Conservation (phyloP, 805 yeast species). For the Pichia pseudocactophila region DNA sequence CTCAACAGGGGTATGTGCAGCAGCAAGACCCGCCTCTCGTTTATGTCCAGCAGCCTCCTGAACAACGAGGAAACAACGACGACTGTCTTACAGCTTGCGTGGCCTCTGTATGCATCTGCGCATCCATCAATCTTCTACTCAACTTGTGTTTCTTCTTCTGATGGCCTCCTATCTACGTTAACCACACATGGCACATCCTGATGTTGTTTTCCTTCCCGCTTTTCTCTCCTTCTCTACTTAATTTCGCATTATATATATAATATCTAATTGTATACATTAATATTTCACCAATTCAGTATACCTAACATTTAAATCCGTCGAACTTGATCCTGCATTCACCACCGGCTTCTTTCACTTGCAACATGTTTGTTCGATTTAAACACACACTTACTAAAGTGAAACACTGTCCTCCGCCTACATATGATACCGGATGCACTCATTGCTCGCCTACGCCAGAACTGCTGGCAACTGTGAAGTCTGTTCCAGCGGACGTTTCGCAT, state of each 20-base stretch:
- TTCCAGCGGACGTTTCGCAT: constrained; percentile 29
- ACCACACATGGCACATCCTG: too few species aligned
- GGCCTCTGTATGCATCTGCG: constrained; percentile 5
- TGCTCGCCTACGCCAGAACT: constrained; percentile 34
- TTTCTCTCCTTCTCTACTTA: too few species aligned
- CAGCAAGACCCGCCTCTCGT: constrained; percentile 3
- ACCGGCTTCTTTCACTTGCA: background rate
- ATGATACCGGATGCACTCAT: constrained; percentile 55
- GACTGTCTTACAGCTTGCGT: constrained; percentile 4
- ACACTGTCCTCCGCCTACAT: constrained; percentile 41
- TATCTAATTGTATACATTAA: too few species aligned
- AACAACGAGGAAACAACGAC: constrained; percentile 2
- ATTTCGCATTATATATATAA: too few species aligned
- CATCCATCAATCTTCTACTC: constrained; percentile 3
- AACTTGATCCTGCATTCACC: too few species aligned
- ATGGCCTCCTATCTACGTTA: background rate
- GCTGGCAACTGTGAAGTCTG: constrained; percentile 1
- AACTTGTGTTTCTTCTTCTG: background rate
- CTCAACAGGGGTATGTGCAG: constrained; percentile 1
- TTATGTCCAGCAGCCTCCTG: constrained; percentile 6
- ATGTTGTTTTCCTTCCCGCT: too few species aligned
- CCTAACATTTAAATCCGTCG: too few species aligned
- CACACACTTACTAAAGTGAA: constrained; percentile 2
- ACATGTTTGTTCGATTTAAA: constrained; percentile 4
- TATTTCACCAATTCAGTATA: too few species aligned